Evolutionary conservation across 2,329 filamentous ascomycete genomes (phyloP), one percentile per base, ranked within the genome.

Genomic region (Penicillium sp.): DNA sequence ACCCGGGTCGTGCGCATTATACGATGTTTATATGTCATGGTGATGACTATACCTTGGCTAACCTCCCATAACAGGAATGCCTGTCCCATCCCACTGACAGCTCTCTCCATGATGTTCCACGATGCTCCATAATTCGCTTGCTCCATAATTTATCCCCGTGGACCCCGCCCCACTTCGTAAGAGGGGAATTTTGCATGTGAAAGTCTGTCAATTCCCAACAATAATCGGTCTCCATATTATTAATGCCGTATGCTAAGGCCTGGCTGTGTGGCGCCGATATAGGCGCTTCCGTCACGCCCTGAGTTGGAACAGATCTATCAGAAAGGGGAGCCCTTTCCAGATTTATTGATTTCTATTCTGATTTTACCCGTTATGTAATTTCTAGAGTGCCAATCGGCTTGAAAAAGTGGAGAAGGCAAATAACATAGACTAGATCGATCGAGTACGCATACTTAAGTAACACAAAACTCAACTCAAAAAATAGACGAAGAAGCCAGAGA

Each of bases 171-270:
- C 50, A 52, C 50, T 31, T 36, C 5, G 2, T 2, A 18, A 24
- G 42, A 40, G 44, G 26, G 43, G 34, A 42, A 42, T 52, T 52
- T n/a, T 34, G 50, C 50, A 52, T 52, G 50, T 52, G 50, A 45
- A 45, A 45, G 42, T 31, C 26, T 45, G n/a, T 2, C 28, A 21
- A 31, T 45, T 45, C 42, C 42, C 42, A 45, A 45, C 42, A 45
- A 45, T 45, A 45, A 31, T 45, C 42, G 10, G 42, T 6, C 26
- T n/a, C 42, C 42, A 31, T 31, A 31, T 45, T 45, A 45, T 31
- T 45, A 45, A 45, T 31, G 16, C 42, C 28, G 23, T 28, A 43
- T 28, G 39, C n/a, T 43, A 43, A 43, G 23, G 14, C 11, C 37
- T 6, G 19, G 24, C 18, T 16, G 24, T n/a, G 26, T 7, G 42